Evolutionary conservation across 306 rosid genomes (phyloP), one percentile per base, ranked within the genome.

Genomic region (Coriaria nepalensis): DNA sequence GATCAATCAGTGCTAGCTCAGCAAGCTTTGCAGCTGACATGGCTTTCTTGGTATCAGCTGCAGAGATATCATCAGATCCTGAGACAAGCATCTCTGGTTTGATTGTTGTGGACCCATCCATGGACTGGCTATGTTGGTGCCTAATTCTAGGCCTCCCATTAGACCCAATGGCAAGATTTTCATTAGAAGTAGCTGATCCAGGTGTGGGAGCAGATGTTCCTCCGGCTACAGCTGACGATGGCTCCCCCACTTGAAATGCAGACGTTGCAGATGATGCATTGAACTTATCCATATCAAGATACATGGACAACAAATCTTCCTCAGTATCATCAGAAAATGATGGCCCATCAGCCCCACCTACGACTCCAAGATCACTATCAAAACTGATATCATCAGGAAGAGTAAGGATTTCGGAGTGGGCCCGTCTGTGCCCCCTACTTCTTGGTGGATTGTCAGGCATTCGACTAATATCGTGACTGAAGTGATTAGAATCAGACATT

Each of bases 71-170:
- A 5, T 83, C 96, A 7, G 87, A 73, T 48, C 82, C 80, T 0
- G 92, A 75, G 55, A 73, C 80, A 62, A 87, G 78, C 85, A 80
- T 67, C 69, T 80, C 93, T 4, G 93, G 78, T 53, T 75, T 78
- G 66, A 83, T 87, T 47, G 71, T 78, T 34, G 93, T 69, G 8
- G 94, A 83, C 41, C 94, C 96, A 66, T 88, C 96, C 96, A 88
- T 83, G 53, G 96, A 88, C 60, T 80, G 96, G 74, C 94, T 83
- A 50, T 88, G 96, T 64, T 87, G 96, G 70, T 87, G 96, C 66
- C 96, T 76, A 47, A 78, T 73, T 78, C 94, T 80, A 35, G 80
- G 96, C 63, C 87, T 72, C 56, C 76, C 96, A 66, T 60, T 64
- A 40, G 59, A 51, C 59, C 73, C 79, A 10, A 54, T 13, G 39